Evolutionary conservation across 2,329 filamentous ascomycete species (phyloP), one percentile per base, ranked within the genome.

Genomic region (Beauveria asiatica): DNA sequence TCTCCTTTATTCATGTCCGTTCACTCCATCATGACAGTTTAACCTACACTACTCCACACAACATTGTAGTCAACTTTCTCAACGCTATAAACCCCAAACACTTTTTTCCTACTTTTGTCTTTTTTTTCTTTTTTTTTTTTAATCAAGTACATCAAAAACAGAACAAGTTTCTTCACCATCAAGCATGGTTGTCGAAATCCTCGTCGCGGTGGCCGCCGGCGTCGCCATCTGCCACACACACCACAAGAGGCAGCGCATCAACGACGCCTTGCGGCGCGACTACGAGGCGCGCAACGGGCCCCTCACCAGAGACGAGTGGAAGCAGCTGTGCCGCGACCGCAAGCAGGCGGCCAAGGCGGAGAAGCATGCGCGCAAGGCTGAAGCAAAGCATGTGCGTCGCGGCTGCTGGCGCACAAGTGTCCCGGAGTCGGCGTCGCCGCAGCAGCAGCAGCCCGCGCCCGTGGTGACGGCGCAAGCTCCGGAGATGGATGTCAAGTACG

Each of bases 221-320:
- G 41, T 59, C 11, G 56, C 56, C 46, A 45, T 59, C 39, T 59
- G 56, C 39, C 56, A 59, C 56, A 52, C n/a, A n/a, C 48, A 50
- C 56, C 56, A 59, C 56, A 59, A 59, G 46, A 33, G n/a, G n/a
- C 46, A 59, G 56, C 56, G 56, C 48, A 23, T 59, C 37, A 7
- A 45, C 37, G 4, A 52, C 13, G 48, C 37, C n/a, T 59, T 52
- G 6, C 6, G 23, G 23, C 19, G 23, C 37, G 39, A 52, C 7
- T 45, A 44, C 39, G 39, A 45, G 45, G 46, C 33, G 27, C 42
- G 42, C 17, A 41, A 42, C 56, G 56, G 56, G 7, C 37, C 56
- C 11, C 33, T 59, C 8, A 59, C 48, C 37, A 45, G 52, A 19
- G 23, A 44, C 2, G 46, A 59, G 56, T 59, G 56, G 56, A 59